Evolutionary conservation across 169 alveolate genomes (phyloP).

Genomic region (Theileria sp.): DNA sequence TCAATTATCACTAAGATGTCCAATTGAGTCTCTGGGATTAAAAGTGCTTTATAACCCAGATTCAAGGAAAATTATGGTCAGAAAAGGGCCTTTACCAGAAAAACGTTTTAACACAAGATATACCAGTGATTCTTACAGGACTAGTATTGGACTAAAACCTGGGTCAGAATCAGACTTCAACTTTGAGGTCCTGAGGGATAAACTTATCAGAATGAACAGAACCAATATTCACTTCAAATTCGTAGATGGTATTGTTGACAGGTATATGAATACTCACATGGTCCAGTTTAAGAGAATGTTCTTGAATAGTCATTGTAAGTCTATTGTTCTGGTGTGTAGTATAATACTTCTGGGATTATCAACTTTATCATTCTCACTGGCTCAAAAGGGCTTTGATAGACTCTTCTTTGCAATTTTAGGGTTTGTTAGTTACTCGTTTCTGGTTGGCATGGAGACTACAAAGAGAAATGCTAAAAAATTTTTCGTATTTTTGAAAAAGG

Average conservation of each 20-base stretch:
- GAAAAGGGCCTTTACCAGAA: neutral
- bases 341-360: conserved; percentile 5
- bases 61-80: neutral
- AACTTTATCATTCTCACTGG: neutral
- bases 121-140: neutral
- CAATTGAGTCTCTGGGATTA: neutral
- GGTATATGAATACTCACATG: neutral
- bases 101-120: neutral
- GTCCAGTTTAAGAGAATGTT: neutral
- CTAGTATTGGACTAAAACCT: neutral
- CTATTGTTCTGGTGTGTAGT: conserved; percentile 16
- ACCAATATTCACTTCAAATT: neutral
- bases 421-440: neutral
- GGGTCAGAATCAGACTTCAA: neutral
- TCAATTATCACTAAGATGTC: neutral
- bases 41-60: neutral
- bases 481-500: neutral
- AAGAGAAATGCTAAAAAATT: neutral
- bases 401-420: neutral
- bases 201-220: neutral
- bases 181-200: neutral
- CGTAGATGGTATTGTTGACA: neutral
- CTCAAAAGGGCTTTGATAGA: neutral
- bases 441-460: conserved; percentile 8
- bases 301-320: neutral